phyloP scores from a whole-genome alignment of 192 early-diverging fungal genomes.

The Umbelopsis sp. region DNA sequence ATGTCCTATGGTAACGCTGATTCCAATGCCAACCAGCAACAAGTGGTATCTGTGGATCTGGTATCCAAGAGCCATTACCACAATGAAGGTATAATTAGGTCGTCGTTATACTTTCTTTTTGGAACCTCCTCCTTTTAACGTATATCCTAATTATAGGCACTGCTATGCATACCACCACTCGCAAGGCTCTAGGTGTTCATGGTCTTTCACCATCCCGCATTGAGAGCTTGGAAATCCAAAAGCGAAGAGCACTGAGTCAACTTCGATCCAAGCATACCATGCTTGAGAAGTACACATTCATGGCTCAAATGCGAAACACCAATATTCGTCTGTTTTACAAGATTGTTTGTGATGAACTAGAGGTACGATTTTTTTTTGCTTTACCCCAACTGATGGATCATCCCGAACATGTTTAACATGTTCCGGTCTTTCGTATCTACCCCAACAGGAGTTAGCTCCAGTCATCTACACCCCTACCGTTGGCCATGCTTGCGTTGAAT shows the following conservation, averaged over 20 bases:
- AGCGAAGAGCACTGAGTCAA: constrained; percentile 71
- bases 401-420: not conserved
- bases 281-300: constrained; percentile 85
- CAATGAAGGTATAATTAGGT: constrained; percentile 2
- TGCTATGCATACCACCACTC: constrained; percentile 44
- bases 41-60: not conserved
- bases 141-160: constrained; percentile 54
- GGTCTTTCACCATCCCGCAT: constrained; percentile 76
- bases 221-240: constrained; percentile 75
- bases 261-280: constrained; percentile 66
- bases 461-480: constrained; percentile 87
- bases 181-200: constrained; percentile 61
- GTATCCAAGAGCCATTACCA: constrained; percentile 14
- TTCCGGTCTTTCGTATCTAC: constrained; percentile 10
- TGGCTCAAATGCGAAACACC: constrained; percentile 81
- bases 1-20: not conserved
- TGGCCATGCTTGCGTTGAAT: constrained; percentile 83
- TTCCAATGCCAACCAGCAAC: not conserved
- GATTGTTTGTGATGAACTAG: constrained; percentile 72
- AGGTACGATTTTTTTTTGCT: constrained; percentile 45
- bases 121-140: too few relatives aligned
- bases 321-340: constrained; percentile 85
- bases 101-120: too few relatives aligned
- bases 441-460: constrained; percentile 69
- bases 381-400: not conserved